Evolutionary conservation across 192 early-diverging fungal genomes (phyloP).

Genomic region (Cladochytrium replicatum): DNA sequence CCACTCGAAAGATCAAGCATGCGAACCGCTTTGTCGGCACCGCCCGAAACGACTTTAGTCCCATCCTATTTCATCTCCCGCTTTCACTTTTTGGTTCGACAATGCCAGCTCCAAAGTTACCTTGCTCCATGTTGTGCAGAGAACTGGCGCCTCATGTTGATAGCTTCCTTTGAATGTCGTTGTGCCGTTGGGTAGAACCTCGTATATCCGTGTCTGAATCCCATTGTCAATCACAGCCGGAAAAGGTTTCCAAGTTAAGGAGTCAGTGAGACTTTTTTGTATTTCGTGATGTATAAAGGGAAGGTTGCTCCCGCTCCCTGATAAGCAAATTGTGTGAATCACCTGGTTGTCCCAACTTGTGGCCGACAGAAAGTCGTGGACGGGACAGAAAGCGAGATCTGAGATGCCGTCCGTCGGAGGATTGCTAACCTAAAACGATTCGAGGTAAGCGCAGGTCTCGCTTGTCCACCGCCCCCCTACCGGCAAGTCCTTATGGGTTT

Average conservation of each 20-base stretch:
- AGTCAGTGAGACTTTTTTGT: background rate
- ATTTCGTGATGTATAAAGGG: background rate
- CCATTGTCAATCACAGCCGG: background rate
- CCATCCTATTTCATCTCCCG: constrained; percentile 56
- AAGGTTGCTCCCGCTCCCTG: background rate
- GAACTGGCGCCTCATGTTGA: constrained; percentile 68
- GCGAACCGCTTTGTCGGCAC: constrained; percentile 79
- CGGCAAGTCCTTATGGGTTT: too few species aligned
- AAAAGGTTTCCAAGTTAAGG: background rate
- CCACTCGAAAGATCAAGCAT: constrained; percentile 77
- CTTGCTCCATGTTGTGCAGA: constrained; percentile 79
- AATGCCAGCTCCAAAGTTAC: constrained; percentile 23
- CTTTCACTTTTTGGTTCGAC: background rate
- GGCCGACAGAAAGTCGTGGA: constrained; percentile 75
- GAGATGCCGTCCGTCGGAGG: constrained; percentile 73
- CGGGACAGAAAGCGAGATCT: constrained; percentile 66
- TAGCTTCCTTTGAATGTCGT: constrained; percentile 71
- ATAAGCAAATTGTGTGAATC: background rate
- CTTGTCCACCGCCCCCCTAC: too few species aligned
- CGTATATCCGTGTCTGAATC: constrained; percentile 84
- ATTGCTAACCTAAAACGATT: background rate
- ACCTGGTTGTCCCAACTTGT: constrained; percentile 84
- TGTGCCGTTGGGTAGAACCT: constrained; percentile 66
- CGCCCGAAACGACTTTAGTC: constrained; percentile 76
- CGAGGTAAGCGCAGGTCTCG: background rate